phyloP scores from a whole-genome alignment of 768 basidiomycete genomes.

The Amanita polypyramis region DNA sequence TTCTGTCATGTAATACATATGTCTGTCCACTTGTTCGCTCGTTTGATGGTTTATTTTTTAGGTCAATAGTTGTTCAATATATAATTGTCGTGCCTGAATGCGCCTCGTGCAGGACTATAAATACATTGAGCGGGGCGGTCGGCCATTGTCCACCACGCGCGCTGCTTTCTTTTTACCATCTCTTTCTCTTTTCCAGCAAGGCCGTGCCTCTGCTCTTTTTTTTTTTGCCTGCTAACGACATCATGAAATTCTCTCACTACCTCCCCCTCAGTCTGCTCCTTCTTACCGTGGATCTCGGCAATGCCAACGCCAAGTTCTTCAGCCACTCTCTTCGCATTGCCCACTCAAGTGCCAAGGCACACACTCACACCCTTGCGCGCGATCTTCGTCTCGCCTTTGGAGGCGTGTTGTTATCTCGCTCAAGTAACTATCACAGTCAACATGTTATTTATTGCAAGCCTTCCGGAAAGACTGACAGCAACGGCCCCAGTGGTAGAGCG shows the following conservation, averaged over 20 bases:
- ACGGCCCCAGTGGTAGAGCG: conserved; percentile 12
- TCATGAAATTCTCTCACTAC: conserved; percentile 18
- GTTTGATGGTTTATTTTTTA: background rate
- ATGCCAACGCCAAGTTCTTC: conserved; percentile 22
- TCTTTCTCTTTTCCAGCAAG: conserved; percentile 8
- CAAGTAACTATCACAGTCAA: conserved; percentile 12
- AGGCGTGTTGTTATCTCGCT: conserved; percentile 37
- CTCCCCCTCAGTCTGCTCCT: conserved; percentile 27
- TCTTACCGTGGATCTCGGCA: conserved; percentile 20
- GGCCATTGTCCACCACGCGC: conserved; percentile 6
- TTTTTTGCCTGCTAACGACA: conserved; percentile 8
- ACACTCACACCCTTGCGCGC: conserved; percentile 51
- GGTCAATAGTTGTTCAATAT: background rate
- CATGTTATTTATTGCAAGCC: conserved; percentile 36
- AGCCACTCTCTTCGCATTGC: conserved; percentile 33
- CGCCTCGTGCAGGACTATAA: background rate
- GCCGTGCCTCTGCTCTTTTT: conserved; percentile 3
- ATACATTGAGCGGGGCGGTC: background rate
- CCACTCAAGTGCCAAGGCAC: conserved; percentile 44
- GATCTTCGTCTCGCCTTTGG: conserved; percentile 62
- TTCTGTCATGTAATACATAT: conserved; percentile 2
- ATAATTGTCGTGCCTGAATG: background rate
- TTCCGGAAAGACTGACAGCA: conserved; percentile 18
- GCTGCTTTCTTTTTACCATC: conserved; percentile 11
- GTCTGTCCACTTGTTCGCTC: background rate